These are phyloP conservation scores for Diutina scorzettiae DNA, from an alignment of 1,139 yeast species.

Conservation along the genomic window DNA sequence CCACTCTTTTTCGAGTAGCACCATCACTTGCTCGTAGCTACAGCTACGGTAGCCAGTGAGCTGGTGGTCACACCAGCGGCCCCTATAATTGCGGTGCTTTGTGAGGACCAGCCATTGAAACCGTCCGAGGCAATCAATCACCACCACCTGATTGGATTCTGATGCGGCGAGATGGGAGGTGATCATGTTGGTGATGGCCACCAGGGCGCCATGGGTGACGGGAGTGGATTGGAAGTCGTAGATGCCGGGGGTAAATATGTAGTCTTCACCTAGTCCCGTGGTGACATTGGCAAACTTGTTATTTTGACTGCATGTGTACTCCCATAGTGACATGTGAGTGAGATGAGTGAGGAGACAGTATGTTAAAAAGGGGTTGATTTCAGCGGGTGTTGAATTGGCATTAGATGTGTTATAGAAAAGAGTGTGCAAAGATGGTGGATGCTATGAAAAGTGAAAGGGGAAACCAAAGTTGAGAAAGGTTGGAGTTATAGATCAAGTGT, in stretches of 20 bases:
- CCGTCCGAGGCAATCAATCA: background rate
- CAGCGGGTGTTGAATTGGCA: too few relatives aligned
- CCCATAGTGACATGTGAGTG: too few relatives aligned
- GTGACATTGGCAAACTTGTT: background rate
- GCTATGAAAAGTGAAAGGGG: too few relatives aligned
- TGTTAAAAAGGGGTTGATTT: too few relatives aligned
- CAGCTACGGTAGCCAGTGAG: background rate
- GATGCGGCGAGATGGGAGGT: background rate
- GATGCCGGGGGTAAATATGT: background rate
- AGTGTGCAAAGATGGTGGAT: too few relatives aligned
- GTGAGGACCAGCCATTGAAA: background rate
- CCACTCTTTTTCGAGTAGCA: background rate
- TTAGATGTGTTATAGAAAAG: too few relatives aligned
- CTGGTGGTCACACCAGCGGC: background rate
- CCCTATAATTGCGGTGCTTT: background rate
- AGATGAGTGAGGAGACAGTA: too few relatives aligned
- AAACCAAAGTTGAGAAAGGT: too few relatives aligned
- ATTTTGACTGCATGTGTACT: too few relatives aligned
- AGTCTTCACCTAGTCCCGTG: background rate
- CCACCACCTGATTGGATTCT: background rate
- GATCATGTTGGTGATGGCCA: background rate
- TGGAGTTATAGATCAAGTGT: too few relatives aligned
- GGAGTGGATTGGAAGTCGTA: constrained; percentile 4
- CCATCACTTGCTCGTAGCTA: background rate
- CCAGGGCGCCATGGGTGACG: background rate